Evolutionary conservation across 495 filamentous ascomycete genomes (phyloP), one percentile per base, ranked within the genome.

Genomic region (Penicillium manginii): DNA sequence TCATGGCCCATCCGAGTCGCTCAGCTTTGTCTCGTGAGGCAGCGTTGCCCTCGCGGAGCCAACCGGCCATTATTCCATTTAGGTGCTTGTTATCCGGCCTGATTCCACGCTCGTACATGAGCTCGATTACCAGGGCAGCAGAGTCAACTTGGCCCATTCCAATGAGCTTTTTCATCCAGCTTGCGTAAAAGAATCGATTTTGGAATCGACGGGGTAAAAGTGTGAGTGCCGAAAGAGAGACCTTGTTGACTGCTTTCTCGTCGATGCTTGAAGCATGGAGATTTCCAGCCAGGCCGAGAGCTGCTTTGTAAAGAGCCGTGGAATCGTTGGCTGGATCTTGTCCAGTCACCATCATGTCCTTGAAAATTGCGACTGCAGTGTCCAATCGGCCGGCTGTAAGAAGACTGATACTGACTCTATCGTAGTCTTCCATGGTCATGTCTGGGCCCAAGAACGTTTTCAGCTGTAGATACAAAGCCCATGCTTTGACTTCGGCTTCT

Each of bases 111-210:
- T 83, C 80, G 66, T 84, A 84, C 83, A 91, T 88, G 50, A 88
- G 73, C 26, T 85, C 81, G 14, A 90, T 75, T 14, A 92, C 88
- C 39, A 84, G 76, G 35, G 83, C 83, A 7, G 89, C 89, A 10
- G 86, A 86, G 60, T 88, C 83, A 17, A 88, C 74, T 55, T 91
- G 83, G 6, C 85, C 87, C 64, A 85, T 84, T 26, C 87, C 88
- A 57, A 93, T 87, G 2, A 93, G 80, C 40, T 90, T 86, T 70
- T 91, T 92, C 65, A 92, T 79, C 89, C 89, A 93, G 62, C 85
- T 91, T 12, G 87, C 90, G 60, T 88, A 86, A 70, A 93, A 93
- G 72, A 88, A 92, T 40, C 89, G 85, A 64, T 90, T 92, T 50
- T 88, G 84, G 50, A 89, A 84, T 23, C 73, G 74, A 9, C 81